A percentile compares a stretch with the other conserved stretches of the same genome.
These are phyloP conservation scores for Argentina anserina DNA, from an alignment of 306 rosid genomes.

Conservation along the genomic window DNA sequence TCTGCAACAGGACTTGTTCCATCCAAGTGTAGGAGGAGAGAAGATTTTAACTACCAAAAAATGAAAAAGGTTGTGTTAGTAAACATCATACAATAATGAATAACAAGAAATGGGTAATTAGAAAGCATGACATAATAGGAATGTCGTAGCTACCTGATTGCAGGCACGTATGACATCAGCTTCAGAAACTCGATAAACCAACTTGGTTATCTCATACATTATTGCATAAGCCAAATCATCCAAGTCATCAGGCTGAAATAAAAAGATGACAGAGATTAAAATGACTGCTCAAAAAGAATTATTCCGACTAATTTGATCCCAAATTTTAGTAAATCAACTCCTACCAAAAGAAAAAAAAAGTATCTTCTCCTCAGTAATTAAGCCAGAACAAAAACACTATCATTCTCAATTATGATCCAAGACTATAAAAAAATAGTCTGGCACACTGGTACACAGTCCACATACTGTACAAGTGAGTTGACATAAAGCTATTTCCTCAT, in stretches of 20 bases:
- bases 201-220: conserved; percentile 78
- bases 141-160: conserved; percentile 59
- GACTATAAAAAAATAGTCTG: neutral
- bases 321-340: neutral
- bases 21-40: conserved; percentile 81
- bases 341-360: neutral
- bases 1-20: conserved; percentile 89
- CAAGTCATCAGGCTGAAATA: conserved; percentile 61
- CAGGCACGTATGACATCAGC: conserved; percentile 82
- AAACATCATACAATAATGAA: neutral
- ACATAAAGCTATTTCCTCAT: neutral
- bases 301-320: neutral
- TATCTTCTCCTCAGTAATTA: neutral
- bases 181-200: conserved; percentile 74
- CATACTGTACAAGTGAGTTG: neutral
- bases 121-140: neutral
- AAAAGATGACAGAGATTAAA: neutral
- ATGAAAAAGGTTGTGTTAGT: neutral
- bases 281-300: neutral
- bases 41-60: conserved; percentile 72
- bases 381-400: neutral
- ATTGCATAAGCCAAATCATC: conserved; percentile 83
- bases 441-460: neutral
- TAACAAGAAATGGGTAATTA: neutral
- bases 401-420: neutral